Evolutionary conservation across 805 yeast species (phyloP), one percentile per base, ranked within the genome.

Genomic region (Candida awuae): DNA sequence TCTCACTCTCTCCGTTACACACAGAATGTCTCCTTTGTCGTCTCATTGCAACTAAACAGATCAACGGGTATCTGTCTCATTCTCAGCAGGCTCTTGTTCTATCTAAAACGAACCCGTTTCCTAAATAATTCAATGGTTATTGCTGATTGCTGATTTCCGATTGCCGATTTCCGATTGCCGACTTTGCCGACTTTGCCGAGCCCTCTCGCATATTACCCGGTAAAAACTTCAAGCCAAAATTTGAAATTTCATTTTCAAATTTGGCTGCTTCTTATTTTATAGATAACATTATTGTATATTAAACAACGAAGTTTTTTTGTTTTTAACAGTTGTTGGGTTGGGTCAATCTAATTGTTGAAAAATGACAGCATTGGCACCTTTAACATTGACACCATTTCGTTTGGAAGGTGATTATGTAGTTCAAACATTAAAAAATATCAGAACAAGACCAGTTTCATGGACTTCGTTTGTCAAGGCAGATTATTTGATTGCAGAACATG

Each of bases 381-480:
- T 70, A 46, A 45, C 58, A 38, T 28, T 32, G 3, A 29, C 35
- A 5, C 42, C 42, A 14, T 38, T 38, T 21, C 35, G 38, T 13
- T 61, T 83, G 50, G 88, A 84, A 47, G 80, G 85, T 58, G 71
- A 71, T 23, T 77, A 72, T 50, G 67, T 84, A 53, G 69, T 71
- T 42, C 88, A 80, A 51, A 71, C 80, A 38, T 69, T 80, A 50
- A 67, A 71, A 47, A 76, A 75, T 45, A 78, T 86, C 46, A 70
- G 92, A 52, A 80, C 84, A 44, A 74, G 92, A 47, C 78, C 88
- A 23, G 75, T 87, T 40, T 94, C 94, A 23, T 88, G 97, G 97
- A 94, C 84, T 53, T 94, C 94, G 8, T 77, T 83, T 51, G 79
- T 84, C 9, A 71, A 95, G 39, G 79, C 88, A 15, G 77, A 75